A percentile compares a stretch with the other conserved stretches of the same genome.
These are phyloP conservation scores for Sporisorium reilianum DNA, from an alignment of 1,284 basidiomycete genomes.

Conservation along the genomic window DNA sequence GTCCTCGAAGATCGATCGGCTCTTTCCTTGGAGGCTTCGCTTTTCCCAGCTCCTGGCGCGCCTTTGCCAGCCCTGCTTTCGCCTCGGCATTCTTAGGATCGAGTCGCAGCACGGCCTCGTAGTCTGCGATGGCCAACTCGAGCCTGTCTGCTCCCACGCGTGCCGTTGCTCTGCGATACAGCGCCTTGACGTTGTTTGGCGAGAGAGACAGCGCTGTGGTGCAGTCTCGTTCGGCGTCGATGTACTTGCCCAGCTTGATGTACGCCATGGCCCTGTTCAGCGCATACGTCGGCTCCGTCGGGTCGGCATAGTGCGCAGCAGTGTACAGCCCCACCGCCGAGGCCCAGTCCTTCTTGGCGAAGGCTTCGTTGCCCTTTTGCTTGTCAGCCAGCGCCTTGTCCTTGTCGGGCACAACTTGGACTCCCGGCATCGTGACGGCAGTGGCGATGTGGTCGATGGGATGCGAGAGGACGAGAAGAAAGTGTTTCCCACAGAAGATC, in stretches of 20 bases:
- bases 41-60: not conserved
- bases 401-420: slow-evolving; percentile 8
- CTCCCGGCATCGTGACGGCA: not conserved
- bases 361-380: slow-evolving; percentile 37
- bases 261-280: slow-evolving; percentile 48
- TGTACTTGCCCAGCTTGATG: slow-evolving; percentile 38
- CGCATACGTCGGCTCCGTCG: slow-evolving; percentile 38
- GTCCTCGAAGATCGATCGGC: slow-evolving; percentile 17
- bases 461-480: not conserved
- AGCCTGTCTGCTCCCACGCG: slow-evolving; percentile 17
- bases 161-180: slow-evolving; percentile 34
- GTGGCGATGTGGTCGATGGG: not conserved
- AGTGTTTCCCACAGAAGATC: slow-evolving; percentile 2
- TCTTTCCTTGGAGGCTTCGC: not conserved
- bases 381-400: slow-evolving; percentile 22
- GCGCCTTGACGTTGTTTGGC: slow-evolving; percentile 39
- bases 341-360: slow-evolving; percentile 28
- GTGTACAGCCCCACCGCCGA: slow-evolving; percentile 35
- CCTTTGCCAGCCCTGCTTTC: slow-evolving; percentile 21
- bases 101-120: slow-evolving; percentile 16
- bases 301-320: slow-evolving; percentile 26
- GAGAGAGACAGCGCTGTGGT: slow-evolving; percentile 19
- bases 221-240: slow-evolving; percentile 44
- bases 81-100: slow-evolving; percentile 33
- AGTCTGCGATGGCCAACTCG: slow-evolving; percentile 15